These are phyloP conservation scores for Trichopus zeylanicus DNA, from an alignment of 116 monocot genomes.

Conservation along the genomic window DNA sequence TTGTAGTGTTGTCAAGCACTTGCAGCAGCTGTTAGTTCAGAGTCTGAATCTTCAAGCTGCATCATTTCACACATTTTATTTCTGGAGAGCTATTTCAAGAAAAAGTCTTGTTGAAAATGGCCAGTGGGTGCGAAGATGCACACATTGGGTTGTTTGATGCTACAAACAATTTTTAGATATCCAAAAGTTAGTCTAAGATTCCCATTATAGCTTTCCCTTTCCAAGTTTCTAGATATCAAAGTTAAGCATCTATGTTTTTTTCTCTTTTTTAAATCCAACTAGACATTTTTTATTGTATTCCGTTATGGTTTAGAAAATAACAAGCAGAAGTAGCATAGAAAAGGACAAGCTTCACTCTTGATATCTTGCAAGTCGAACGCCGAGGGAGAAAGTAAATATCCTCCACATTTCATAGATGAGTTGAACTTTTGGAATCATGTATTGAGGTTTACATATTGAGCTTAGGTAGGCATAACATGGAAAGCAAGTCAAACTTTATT, in stretches of 20 bases:
- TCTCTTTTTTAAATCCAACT: too few species aligned
- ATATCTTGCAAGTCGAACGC: too few species aligned
- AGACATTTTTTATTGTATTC: too few species aligned
- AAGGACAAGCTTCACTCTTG: too few species aligned
- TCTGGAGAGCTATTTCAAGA: constrained; percentile 58
- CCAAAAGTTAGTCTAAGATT: constrained; percentile 37
- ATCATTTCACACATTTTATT: constrained; percentile 68
- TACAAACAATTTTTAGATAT: constrained; percentile 68
- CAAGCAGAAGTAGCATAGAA: too few species aligned
- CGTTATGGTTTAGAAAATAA: too few species aligned
- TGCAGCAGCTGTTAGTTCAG: constrained; percentile 43
- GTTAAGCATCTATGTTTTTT: neutral
- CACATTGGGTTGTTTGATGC: constrained; percentile 77
- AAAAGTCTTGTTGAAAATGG: constrained; percentile 68
- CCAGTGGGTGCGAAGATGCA: constrained; percentile 68
- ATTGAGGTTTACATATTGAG: too few species aligned
- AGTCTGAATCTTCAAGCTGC: constrained; percentile 32
- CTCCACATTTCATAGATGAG: too few species aligned
- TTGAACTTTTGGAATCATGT: too few species aligned
- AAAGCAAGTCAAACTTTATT: too few species aligned
- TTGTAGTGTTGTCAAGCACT: constrained; percentile 69
- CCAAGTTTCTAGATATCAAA: neutral
- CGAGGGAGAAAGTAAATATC: too few species aligned
- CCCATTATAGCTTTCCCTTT: neutral
- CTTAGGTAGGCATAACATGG: too few species aligned